Evolutionary conservation across 805 yeast genomes (phyloP), one percentile per base, ranked within the genome.

Genomic region (Starmerella geochares): DNA sequence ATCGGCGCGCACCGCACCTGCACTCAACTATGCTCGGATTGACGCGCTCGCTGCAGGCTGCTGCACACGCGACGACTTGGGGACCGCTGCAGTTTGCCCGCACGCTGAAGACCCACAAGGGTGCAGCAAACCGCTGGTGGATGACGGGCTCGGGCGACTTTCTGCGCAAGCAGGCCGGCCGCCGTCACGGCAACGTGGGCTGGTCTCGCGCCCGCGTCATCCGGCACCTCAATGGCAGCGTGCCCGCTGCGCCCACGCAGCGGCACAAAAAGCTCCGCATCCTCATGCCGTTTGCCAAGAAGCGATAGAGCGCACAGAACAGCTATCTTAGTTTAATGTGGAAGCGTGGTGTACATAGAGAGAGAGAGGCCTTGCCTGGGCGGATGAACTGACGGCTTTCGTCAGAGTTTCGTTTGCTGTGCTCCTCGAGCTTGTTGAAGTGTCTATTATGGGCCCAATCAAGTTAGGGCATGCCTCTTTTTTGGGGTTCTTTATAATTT

Each of bases 181-280:
- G 95, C 70, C 83, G 84, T 57, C 96, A 88, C 65, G 96, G 96
- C 46, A 88, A 88, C 62, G 85, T 87, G 1, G 88, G 95, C 20
- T 88, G 92, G 82, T 75, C 87, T 28, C 69, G 76, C 36, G 73
- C 80, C 46, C 71, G 62, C 20, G 54, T 64, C 76, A 23, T 65
- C 67, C 83, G 60, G 70, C 77, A 53, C 74, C 73, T 59, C 71
- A 82, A 66, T 76, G 56, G 82, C 78, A 27, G 81, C 73, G 57
- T 77, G 73, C 7, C 63, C 67, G 58, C 85, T 79, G 35, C 72
- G 67, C 27, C 65, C 65, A 54, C 71, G 59, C 57, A 49, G 44
- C 49, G 62, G 13, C 59, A 58, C 55, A 57, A 57, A 37, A 55
- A 56, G 43, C 55, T 59, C 32, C 46, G 45, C 14, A 47, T 50